A percentile compares a stretch with the other conserved stretches of the same genome.
Conservation (phyloP, 345 rosid species). For the Eucalyptus curtisii region DNA sequence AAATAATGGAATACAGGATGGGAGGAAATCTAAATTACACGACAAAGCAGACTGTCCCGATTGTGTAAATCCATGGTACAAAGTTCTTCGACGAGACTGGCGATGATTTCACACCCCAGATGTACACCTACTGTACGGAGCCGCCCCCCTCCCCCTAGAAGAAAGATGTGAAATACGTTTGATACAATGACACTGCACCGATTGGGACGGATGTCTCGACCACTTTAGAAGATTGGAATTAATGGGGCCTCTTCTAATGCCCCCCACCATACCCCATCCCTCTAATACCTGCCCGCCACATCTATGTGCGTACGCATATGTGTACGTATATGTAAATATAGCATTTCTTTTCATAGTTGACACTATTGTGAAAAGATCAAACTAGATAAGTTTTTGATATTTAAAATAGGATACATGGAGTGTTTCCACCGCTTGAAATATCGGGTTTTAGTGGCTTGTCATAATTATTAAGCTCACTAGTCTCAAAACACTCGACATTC, state of each 20-base stretch:
- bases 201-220: neutral
- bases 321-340: neutral
- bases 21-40: neutral
- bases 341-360: neutral
- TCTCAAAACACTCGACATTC: neutral
- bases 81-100: neutral
- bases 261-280: neutral
- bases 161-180: neutral
- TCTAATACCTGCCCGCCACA: neutral
- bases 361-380: neutral
- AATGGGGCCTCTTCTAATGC: neutral
- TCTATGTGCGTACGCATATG: neutral
- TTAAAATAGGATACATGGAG: neutral
- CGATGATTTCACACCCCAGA: neutral
- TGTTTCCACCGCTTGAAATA: neutral
- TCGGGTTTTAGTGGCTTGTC: neutral
- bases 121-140: neutral
- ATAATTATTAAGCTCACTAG: neutral
- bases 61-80: neutral
- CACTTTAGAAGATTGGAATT: neutral
- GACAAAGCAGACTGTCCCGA: neutral
- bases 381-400: neutral
- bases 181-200: neutral
- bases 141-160: neutral
- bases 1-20: neutral